Base-by-base conservation (phyloP, 1,139 yeast genomes). In the Diutina ranongensis region DNA sequence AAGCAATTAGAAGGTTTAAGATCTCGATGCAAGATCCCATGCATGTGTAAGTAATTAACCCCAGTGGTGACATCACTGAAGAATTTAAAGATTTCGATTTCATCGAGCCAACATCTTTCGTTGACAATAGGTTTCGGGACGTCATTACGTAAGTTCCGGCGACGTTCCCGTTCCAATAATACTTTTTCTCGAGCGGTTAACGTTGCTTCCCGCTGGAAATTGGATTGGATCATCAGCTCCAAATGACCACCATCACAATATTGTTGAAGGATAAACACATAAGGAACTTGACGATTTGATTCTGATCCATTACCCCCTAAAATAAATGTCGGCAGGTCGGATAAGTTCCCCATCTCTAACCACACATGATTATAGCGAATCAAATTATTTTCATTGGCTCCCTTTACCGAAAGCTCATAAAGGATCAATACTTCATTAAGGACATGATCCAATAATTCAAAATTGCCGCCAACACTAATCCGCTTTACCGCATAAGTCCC, bases 291-390 rank as follows among this genome's bases (percentile, higher is more conserved):
- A 7, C 4, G 22, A 13, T 3, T 48, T 48, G 45, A 49, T 8
- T 25, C 25, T n/a, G n/a, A n/a, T n/a, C n/a, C n/a, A n/a, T 35
- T 36, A 20, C 50, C 50, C 0, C 62, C 57, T 20, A 67, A 48
- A 40, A 64, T 54, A 45, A 57, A 63, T 0, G 69, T 56, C 10
- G 51, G 48, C 67, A 62, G 68, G 45, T 72, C 77, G 19, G 77
- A 70, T 28, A 80, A 60, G 35, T 74, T 72, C 25, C 86, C 86
- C 57, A 80, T 68, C 56, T 88, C 97, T 35, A 88, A 62, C 96
- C 97, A 88, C 31, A 87, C 95, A 62, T 88, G 96, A 57, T 87
- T 87, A 58, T 88, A 88, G 25, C 84, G 76, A 20, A 87, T 86
- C 53, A 87, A 69, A 57, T 87, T 85, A 21, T 77, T 63, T 46